These are phyloP conservation scores for Fusarium nodosum DNA, from an alignment of 2,329 filamentous ascomycete species.

Conservation along the genomic window DNA sequence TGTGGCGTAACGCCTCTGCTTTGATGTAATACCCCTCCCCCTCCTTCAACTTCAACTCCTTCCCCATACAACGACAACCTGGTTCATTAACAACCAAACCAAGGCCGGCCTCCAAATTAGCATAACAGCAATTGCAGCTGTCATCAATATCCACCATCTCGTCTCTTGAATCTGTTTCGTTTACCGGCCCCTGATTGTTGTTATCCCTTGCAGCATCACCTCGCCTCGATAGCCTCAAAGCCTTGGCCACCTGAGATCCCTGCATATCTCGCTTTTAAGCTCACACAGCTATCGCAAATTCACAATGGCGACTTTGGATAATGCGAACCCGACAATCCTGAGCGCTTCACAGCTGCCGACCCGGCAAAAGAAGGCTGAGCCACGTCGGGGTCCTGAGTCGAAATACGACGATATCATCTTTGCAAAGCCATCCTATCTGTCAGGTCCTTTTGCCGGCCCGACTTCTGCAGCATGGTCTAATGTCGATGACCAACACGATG, in stretches of 20 bases:
- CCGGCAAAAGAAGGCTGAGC: conserved; percentile 67
- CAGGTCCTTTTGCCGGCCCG: conserved; percentile 57
- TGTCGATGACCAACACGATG: conserved; percentile 63
- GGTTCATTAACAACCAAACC: conserved; percentile 34
- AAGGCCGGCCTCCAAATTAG: conserved; percentile 25
- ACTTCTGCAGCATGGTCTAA: conserved; percentile 54
- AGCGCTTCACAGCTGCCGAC: conserved; percentile 90
- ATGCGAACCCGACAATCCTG: conserved; percentile 94
- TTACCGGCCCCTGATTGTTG: conserved; percentile 6
- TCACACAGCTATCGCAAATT: conserved; percentile 11
- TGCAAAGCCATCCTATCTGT: conserved; percentile 61
- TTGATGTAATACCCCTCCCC: conserved; percentile 37
- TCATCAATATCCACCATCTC: conserved; percentile 42
- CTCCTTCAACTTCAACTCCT: conserved; percentile 37
- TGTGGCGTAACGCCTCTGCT: conserved; percentile 42
- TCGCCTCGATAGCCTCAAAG: conserved; percentile 26
- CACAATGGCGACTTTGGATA: conserved; percentile 64
- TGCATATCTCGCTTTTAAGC: conserved; percentile 27
- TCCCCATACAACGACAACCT: conserved; percentile 37
- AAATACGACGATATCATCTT: conserved; percentile 63
- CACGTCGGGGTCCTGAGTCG: conserved; percentile 62
- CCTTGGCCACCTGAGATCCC: conserved; percentile 28
- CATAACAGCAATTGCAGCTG: conserved; percentile 30
- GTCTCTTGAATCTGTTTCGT: conserved; percentile 25
- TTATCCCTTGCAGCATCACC: conserved; percentile 20